phyloP scores from a whole-genome alignment of 345 rosid genomes.

The Eucalyptus globulus region DNA sequence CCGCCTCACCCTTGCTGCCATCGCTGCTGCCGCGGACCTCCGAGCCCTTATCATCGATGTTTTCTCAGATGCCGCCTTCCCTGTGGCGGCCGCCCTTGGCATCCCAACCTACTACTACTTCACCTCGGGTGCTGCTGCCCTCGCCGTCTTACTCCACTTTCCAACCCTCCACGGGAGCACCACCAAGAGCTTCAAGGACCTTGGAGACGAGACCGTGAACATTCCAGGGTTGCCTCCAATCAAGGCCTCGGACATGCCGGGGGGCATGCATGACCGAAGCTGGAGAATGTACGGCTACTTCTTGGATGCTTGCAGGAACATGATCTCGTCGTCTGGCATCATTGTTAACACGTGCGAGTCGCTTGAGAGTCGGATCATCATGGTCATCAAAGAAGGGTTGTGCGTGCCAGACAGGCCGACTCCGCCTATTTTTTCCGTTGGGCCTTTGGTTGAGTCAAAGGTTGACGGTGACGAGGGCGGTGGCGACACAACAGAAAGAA shows the following conservation, averaged over 20 bases:
- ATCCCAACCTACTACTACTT: constrained; percentile 14
- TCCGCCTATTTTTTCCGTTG: background rate
- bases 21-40: background rate
- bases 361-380: background rate
- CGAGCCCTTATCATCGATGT: constrained; percentile 12
- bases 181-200: constrained; percentile 4
- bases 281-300: background rate
- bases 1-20: background rate
- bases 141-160: constrained; percentile 1
- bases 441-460: background rate
- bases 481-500: background rate
- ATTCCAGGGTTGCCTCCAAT: constrained; percentile 7
- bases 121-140: background rate
- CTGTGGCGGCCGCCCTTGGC: background rate
- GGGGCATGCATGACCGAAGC: background rate
- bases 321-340: background rate
- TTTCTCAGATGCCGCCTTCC: constrained; percentile 2
- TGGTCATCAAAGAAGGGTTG: background rate
- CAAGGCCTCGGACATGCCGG: background rate
- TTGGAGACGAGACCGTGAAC: background rate
- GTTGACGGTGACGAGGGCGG: background rate
- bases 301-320: background rate
- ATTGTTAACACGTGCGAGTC: background rate
- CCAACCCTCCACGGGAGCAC: background rate
- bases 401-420: background rate